Base-by-base conservation (phyloP, 768 basidiomycete species). In the Multifurca ochricompacta region DNA sequence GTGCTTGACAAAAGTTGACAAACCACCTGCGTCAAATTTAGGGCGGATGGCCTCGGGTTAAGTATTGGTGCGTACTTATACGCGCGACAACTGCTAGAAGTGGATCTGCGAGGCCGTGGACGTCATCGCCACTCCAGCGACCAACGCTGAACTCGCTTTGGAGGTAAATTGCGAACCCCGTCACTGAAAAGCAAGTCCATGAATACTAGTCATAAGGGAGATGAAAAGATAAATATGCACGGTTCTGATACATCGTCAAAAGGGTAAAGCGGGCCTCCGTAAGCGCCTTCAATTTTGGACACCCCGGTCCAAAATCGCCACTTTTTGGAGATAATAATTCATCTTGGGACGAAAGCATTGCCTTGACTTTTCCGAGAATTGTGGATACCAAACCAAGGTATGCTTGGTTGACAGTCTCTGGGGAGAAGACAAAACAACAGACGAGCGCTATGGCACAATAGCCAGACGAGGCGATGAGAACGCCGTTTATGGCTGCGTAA, bases 371-470 rank as follows among this genome's bases (percentile, higher is more conserved):
- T 13, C 62, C 63, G 2, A 74, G 63, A 32, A 71, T 66, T 8
- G 47, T 61, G 4, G 65, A 64, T 19, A 68, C 42, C 13, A 59
- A 63, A 23, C 59, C 61, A 50, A 77, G 67, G 30, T 68, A 67
- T 6, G 68, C 61, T 44, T 77, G 75, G 55, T 75, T 74, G 48
- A 81, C 66, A 0, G 77, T 73, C 60, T 80, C 72, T 3, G 81
- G 81, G 63, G 80, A 82, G 44, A 80, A 64, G 48, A 79, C 59
- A 7, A 76, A 49, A 25, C 74, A 73, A 4, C 70, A 62, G 5
- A 74, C 65, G 19, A 77, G 35, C 0, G 70, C 77, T 48, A 79
- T 76, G n/a, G 69, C 80, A 42, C 74, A 64, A 67, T 75, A 81
- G 53, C 64, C 69, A 2, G 69, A 66, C 0, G 74, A 66, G 0